Evolutionary conservation across 805 yeast genomes (phyloP).

Genomic region (Yarrowia sp.): DNA sequence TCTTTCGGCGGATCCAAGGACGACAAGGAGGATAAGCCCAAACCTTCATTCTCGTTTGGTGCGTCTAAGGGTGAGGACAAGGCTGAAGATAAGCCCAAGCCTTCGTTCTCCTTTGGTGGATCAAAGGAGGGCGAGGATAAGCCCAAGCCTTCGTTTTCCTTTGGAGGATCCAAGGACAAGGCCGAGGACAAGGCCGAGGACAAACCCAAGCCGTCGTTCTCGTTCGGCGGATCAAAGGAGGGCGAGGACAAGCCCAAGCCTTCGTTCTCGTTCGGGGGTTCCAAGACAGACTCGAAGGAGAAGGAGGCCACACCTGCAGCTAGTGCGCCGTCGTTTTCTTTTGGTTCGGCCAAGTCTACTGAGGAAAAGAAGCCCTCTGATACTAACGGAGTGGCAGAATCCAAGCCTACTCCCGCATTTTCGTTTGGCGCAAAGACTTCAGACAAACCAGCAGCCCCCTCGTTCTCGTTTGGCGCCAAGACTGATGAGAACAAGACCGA

Average conservation of each 20-base stretch:
- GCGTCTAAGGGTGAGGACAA: background rate
- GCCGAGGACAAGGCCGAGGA: background rate
- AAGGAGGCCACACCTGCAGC: background rate
- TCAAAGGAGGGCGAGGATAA: background rate
- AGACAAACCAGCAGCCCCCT: background rate
- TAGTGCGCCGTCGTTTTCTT: background rate
- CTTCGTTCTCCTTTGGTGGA: constrained; percentile 4
- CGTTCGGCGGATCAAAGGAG: background rate
- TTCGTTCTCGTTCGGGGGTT: background rate
- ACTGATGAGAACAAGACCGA: constrained; percentile 16
- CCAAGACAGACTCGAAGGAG: background rate
- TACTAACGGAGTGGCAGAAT: background rate
- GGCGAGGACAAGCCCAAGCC: constrained; percentile 5
- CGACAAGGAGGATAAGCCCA: background rate
- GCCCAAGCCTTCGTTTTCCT: too few species aligned
- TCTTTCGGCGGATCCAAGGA: constrained; percentile 5
- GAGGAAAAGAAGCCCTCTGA: too few species aligned
- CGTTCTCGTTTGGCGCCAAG: constrained; percentile 40
- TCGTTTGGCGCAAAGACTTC: too few species aligned
- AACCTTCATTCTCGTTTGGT: background rate
- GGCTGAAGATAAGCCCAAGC: constrained; percentile 1
- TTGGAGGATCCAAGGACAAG: background rate
- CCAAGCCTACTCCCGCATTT: background rate
- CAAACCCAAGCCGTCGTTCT: background rate
- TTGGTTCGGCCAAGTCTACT: background rate